A percentile compares a stretch with the other conserved stretches of the same genome.
These are phyloP conservation scores for Gaultheria prostrata DNA, from an alignment of 148 eudicot species.

Conservation along the genomic window DNA sequence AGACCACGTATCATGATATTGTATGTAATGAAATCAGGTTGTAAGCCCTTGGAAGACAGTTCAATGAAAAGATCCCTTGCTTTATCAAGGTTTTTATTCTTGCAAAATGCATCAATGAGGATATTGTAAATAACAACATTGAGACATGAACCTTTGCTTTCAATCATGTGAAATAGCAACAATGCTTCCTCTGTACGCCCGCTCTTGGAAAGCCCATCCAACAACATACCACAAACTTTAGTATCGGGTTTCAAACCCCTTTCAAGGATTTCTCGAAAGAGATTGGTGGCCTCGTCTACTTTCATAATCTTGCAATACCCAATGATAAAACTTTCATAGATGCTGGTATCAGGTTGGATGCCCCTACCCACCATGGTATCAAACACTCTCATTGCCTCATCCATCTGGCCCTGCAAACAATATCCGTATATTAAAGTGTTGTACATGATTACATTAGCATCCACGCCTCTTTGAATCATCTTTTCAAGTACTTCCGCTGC, in stretches of 20 bases:
- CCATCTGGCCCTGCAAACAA: too few relatives aligned
- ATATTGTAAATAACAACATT: background rate
- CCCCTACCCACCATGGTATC: background rate
- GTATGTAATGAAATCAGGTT: conserved; percentile 7
- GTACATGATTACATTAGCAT: background rate
- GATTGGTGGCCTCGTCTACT: too few relatives aligned
- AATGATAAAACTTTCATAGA: too few relatives aligned
- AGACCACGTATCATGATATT: background rate
- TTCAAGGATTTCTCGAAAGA: too few relatives aligned
- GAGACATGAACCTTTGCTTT: background rate
- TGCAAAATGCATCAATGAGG: conserved; percentile 13
- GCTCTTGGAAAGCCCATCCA: too few relatives aligned
- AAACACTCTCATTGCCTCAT: background rate
- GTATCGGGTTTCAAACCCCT: too few relatives aligned
- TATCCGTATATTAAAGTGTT: conserved; percentile 13
- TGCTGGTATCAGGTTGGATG: background rate
- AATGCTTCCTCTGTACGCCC: too few relatives aligned
- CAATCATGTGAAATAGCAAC: background rate
- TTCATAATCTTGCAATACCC: too few relatives aligned
- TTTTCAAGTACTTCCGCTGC: background rate
- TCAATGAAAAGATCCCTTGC: background rate
- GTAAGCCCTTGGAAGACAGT: background rate
- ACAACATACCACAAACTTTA: too few relatives aligned
- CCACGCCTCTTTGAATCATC: background rate
- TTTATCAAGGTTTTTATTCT: background rate